Percentiles rank a stretch among this genome's conserved stretches.
Evolutionary conservation across 257 asterid species (phyloP).

Genomic region (Solanum virginianum): DNA sequence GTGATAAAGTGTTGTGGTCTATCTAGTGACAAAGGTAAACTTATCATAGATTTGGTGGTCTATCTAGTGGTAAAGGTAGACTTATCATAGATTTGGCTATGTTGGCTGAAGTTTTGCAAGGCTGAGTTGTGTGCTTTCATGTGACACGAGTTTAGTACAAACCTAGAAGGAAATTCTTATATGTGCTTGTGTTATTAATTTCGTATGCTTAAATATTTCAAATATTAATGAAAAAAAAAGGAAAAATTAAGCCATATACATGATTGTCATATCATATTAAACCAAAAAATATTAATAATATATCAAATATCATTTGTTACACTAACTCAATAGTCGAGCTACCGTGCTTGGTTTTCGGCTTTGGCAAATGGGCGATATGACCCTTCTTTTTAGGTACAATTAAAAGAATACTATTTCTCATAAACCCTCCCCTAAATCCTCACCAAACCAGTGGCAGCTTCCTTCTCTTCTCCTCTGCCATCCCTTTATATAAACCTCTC

Average conservation of each 20-base stretch:
- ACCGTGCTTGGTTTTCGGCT: background rate
- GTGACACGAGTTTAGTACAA: too few species aligned
- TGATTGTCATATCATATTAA: too few species aligned
- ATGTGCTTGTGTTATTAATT: background rate
- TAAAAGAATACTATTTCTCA: background rate
- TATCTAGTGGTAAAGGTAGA: too few species aligned
- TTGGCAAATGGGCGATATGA: background rate
- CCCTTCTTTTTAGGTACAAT: background rate
- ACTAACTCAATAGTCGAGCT: background rate
- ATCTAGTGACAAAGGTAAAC: background rate
- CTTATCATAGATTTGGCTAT: background rate
- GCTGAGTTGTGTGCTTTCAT: too few species aligned
- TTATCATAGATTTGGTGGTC: too few species aligned
- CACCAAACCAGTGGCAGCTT: background rate
- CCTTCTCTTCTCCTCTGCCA: conserved; percentile 1
- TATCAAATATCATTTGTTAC: background rate
- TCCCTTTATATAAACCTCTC: background rate
- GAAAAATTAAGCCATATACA: too few species aligned
- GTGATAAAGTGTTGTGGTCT: too few species aligned
- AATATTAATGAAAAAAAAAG: too few species aligned
- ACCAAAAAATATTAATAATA: too few species aligned
- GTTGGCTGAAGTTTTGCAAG: too few species aligned
- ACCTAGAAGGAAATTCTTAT: too few species aligned
- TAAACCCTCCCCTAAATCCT: background rate
- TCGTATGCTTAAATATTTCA: background rate